Evolutionary conservation across 176 grass and related monocot species (phyloP).

Genomic region (Oryza punctata): DNA sequence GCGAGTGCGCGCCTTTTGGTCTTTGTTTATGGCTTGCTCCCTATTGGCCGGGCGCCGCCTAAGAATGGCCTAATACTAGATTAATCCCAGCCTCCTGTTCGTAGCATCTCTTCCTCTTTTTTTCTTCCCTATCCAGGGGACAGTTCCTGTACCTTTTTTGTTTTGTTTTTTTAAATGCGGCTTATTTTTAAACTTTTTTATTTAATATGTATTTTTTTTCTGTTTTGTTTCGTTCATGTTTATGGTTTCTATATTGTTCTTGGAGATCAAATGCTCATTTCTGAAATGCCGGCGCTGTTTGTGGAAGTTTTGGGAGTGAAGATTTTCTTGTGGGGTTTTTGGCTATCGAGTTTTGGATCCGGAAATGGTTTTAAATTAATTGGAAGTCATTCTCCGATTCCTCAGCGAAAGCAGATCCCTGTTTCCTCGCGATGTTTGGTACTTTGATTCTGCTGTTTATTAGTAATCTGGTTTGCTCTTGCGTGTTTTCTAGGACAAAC

Average conservation of each 20-base stretch:
- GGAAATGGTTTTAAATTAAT: background rate
- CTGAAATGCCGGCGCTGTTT: background rate
- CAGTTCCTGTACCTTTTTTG: background rate
- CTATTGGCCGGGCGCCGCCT: background rate
- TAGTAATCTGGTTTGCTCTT: background rate
- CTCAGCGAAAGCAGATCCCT: background rate
- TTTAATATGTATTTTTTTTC: background rate
- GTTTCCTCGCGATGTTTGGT: background rate
- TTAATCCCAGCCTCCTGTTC: constrained; percentile 41
- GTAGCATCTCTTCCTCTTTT: constrained; percentile 12
- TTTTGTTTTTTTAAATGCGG: background rate
- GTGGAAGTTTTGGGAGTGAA: background rate
- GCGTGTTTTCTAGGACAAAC: constrained; percentile 20
- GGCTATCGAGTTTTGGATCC: background rate
- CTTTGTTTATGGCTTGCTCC: constrained; percentile 46
- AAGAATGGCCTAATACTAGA: constrained; percentile 16
- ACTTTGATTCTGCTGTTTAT: background rate
- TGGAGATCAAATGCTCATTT: background rate
- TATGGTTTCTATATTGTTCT: background rate
- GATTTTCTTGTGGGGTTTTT: background rate
- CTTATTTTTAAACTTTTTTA: background rate
- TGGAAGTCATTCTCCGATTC: background rate
- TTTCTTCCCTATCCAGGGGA: background rate
- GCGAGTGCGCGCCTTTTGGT: constrained; percentile 31
- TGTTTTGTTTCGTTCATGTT: background rate